These are phyloP conservation scores for Hypomontagnella submonticulosa DNA, from an alignment of 495 filamentous ascomycete species.

Conservation along the genomic window DNA sequence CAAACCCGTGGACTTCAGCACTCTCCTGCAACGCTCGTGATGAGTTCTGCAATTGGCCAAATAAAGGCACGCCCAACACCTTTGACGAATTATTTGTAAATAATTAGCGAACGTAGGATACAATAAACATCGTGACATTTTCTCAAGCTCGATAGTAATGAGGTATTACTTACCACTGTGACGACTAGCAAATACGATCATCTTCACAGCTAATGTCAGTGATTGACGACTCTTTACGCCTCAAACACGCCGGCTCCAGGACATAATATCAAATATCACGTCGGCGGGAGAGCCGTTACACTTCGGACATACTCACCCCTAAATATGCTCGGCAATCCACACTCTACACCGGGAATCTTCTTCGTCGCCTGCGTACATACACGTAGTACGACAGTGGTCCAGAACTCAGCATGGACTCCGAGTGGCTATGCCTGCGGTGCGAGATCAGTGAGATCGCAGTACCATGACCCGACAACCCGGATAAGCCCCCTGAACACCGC, in stretches of 20 bases:
- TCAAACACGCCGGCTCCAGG: too few relatives aligned
- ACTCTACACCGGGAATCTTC: too few relatives aligned
- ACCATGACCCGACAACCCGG: not conserved
- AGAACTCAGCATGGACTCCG: constrained; percentile 15
- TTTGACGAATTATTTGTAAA: not conserved
- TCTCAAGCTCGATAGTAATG: too few relatives aligned
- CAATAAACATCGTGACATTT: too few relatives aligned
- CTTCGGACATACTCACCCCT: too few relatives aligned
- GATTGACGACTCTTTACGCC: too few relatives aligned
- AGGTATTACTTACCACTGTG: too few relatives aligned
- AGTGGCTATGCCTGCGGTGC: constrained; percentile 18
- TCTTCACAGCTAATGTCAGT: not conserved
- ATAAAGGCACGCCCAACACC: not conserved
- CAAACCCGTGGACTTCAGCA: constrained; percentile 18
- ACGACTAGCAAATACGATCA: too few relatives aligned
- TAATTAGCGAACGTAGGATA: too few relatives aligned
- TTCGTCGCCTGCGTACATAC: not conserved
- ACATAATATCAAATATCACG: too few relatives aligned
- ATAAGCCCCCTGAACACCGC: not conserved
- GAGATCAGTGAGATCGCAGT: not conserved
- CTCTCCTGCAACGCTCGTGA: constrained; percentile 28
- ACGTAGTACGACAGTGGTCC: constrained; percentile 11
- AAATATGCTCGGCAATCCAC: too few relatives aligned
- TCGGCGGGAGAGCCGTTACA: too few relatives aligned
- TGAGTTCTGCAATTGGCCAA: constrained; percentile 20